Base-by-base conservation (phyloP, 768 basidiomycete species). In the Fomitopsis pulvina region DNA sequence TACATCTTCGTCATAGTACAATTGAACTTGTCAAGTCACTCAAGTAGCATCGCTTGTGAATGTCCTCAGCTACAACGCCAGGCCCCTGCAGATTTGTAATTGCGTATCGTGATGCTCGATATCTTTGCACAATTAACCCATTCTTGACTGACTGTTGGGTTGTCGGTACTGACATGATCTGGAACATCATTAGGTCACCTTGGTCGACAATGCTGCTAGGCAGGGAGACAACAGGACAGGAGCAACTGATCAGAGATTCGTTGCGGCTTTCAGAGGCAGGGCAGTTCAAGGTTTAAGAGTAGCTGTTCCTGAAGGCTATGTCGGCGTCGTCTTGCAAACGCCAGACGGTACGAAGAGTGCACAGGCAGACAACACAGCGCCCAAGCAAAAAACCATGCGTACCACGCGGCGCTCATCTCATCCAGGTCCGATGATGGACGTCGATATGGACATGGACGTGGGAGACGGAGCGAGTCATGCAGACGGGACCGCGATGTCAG, bases 191-290 rank as follows among this genome's bases (percentile, higher is more conserved):
- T 14, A 37, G 34, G 26, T 28, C 4, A 45, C 25, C 25, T 18
- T 29, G 6, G 43, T 20, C 25, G 28, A 20, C n/a, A 27, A 45
- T 10, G 42, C 14, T 6, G 9, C 26, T 12, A 41, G 8, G 11
- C 22, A 11, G 18, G 24, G 12, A 4, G 18, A 30, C 8, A 16
- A 4, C 24, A 32, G 21, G n/a, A 46, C 16, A 20, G 14, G 14
- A 10, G 52, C n/a, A 44, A 47, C 47, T 37, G n/a, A 34, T 11
- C 12, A 48, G 22, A 22, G 47, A 30, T 79, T 78, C 40, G 60
- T 76, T 0, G 81, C 89, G 10, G 68, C 85, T 0, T 92, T 92
- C 65, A 74, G 90, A 2, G 90, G 90, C 10, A 70, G 90, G n/a
- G 73, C 70, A 11, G 71, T 92, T 34, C 83, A 86, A 39, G 87